Evolutionary conservation across 305 asterid genomes (phyloP), one percentile per base, ranked within the genome.

Genomic region (Ajuga reptans): DNA sequence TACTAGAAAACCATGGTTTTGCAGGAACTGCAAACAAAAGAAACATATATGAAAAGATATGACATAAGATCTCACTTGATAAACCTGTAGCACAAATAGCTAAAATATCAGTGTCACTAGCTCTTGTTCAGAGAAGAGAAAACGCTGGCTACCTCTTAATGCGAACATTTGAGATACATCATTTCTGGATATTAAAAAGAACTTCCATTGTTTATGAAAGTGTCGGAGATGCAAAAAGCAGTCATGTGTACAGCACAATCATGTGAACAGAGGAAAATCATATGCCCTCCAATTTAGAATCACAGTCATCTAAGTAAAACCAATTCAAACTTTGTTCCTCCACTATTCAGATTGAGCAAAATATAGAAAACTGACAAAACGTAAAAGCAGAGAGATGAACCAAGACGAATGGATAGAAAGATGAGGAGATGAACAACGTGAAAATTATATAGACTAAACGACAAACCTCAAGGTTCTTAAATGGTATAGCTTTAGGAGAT

Each of bases 1-100:
- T 82, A 82, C 96, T 68, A 94, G 82, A 76, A 82, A 83, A 53
- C 99, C 99, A 81, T 91, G 99, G 86, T 94, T 91, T 83, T 85
- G 96, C 73, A 94, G 81, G 83, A 94, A 94, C 99, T 94, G 89
- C 37, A 74, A 80, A 67, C 74, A 77, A 37, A 75, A 46, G 8
- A 70, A 76, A 31, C 34, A 71, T 29, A 53, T 60, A 43, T 60
- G 18, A 15, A 53, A 63, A 69, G 51, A 61, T 54, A 64, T 27
- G 69, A 62, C 37, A 68, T 57, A 71, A 69, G 69, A 24, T 64
- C 51, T 71, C 46, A 36, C 34, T 66, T 49, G 12, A 52, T 65
- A 50, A 63, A 8, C 58, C 15, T 58, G 18, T 41, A 66, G 21
- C 68, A 64, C 16, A 41, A 63, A 34, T 39, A 42, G 52, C 12